Base-by-base conservation (phyloP, 1,284 basidiomycete species). In the Dichomitus squalens region DNA sequence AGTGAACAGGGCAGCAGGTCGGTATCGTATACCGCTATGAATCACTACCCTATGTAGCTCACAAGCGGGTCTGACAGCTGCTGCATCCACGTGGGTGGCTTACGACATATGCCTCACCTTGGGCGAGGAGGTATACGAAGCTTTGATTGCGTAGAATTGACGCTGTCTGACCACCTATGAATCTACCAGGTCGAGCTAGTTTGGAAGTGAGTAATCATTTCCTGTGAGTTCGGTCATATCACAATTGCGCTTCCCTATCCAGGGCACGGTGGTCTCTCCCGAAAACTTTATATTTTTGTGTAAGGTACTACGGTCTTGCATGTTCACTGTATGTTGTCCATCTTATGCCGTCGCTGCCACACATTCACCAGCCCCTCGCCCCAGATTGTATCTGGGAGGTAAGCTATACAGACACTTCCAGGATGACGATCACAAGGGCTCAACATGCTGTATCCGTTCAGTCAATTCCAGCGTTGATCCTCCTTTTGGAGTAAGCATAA, bases 251-350 rank as follows among this genome's bases (percentile, higher is more conserved):
- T 23, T 25, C 23, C 7, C 18, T 9, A 12, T 44, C 9, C 23
- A 44, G 41, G 16, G 41, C 41, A 8, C 49, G 44, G 23, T 58
- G 50, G 43, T 49, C 56, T 33, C 25, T 53, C 1, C 50, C 50
- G 0, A 58, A 58, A 18, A 27, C 53, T 7, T 11, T 58, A 25
- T 58, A 58, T 18, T 43, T 58, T 9, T 29, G 40, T 33, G 51
- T 53, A 14, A 31, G 56, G 12, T 58, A 58, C 29, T 58, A 49
- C 39, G 52, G 52, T n/a, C 39, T 58, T 25, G 36, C 38, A 3
- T 52, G 46, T 7, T 53, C 51, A 16, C 12, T 53, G 56, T 58
- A 33, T 27, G 56, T 27, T 8, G 9, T 20, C 9, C 21, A 12
- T 6, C 16, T 29, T 5, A 9, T 16, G 4, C 12, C 0, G 14